phyloP scores from a whole-genome alignment of 495 filamentous ascomycete genomes.

The Podospora anserina region DNA sequence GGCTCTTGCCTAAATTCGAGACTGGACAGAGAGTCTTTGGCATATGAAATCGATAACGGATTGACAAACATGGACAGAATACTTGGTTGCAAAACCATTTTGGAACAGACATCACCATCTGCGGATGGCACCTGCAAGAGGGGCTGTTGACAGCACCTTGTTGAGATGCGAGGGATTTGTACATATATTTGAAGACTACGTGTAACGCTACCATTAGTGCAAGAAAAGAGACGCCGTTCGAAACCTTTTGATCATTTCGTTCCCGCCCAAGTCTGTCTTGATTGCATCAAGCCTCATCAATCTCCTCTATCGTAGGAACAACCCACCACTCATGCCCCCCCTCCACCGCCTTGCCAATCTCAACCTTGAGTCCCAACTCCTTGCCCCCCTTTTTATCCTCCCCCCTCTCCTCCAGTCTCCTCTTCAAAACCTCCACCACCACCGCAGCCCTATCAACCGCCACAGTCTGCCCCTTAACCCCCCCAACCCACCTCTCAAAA shows the following conservation, averaged over 20 bases:
- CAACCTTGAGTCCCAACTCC: constrained; percentile 48
- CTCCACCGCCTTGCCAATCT: constrained; percentile 54
- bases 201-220: constrained; percentile 3
- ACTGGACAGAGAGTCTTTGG: neutral
- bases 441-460: constrained; percentile 66
- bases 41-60: neutral
- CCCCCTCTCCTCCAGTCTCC: constrained; percentile 32
- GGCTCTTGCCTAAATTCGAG: constrained; percentile 31
- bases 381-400: constrained; percentile 17
- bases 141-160: neutral
- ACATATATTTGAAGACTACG: neutral
- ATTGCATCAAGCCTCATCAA: neutral
- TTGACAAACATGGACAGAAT: neutral
- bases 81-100: neutral
- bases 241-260: neutral
- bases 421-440: constrained; percentile 56
- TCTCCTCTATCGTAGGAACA: constrained; percentile 58
- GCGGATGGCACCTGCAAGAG: neutral
- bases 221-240: neutral
- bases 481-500: constrained; percentile 57
- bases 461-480: constrained; percentile 57
- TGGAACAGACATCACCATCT: neutral
- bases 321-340: constrained; percentile 75
- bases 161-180: neutral
- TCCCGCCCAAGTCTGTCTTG: neutral